These are phyloP conservation scores for Hirsutella thompsonii DNA, from an alignment of 2,329 filamentous ascomycete species.

Conservation along the genomic window DNA sequence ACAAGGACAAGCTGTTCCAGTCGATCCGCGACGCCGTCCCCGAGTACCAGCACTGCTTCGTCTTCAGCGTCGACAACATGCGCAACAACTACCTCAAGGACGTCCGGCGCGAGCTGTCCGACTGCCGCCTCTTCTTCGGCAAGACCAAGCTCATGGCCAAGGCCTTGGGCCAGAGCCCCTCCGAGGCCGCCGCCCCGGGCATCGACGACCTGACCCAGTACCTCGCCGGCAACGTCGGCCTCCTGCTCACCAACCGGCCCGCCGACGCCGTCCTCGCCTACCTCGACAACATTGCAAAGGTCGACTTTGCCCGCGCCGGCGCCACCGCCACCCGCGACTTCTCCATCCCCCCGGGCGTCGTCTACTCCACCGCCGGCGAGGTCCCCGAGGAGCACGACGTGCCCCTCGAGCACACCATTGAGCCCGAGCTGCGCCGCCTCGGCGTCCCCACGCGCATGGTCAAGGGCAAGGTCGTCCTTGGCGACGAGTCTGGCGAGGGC, in stretches of 20 bases:
- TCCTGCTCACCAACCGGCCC: conserved; percentile 76
- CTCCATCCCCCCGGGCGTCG: conserved; percentile 67
- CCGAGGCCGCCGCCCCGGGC: conserved; percentile 70
- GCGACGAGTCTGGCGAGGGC: conserved; percentile 37
- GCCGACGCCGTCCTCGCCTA: conserved; percentile 55
- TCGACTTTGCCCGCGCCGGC: conserved; percentile 87
- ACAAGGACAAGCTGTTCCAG: conserved; percentile 78
- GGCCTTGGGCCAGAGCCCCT: conserved; percentile 67
- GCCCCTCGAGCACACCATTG: conserved; percentile 73
- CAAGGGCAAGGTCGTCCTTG: conserved; percentile 74
- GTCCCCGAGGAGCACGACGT: conserved; percentile 71
- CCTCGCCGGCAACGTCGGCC: conserved; percentile 72
- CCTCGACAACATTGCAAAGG: conserved; percentile 58
- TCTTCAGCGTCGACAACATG: conserved; percentile 94
- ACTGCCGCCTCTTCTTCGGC: conserved; percentile 86
- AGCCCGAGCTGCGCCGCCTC: conserved; percentile 80
- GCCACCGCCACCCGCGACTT: conserved; percentile 62
- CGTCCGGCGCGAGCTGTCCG: conserved; percentile 68
- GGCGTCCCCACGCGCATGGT: conserved; percentile 82
- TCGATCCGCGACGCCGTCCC: conserved; percentile 78
- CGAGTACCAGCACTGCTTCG: conserved; percentile 81
- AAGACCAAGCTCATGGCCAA: conserved; percentile 99
- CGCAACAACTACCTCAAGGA: conserved; percentile 93
- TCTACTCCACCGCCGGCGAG: conserved; percentile 72
- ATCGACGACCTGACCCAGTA: conserved; percentile 56